Base-by-base conservation (phyloP, 2,329 filamentous ascomycete species). In the Zymoseptoria passerinii region DNA sequence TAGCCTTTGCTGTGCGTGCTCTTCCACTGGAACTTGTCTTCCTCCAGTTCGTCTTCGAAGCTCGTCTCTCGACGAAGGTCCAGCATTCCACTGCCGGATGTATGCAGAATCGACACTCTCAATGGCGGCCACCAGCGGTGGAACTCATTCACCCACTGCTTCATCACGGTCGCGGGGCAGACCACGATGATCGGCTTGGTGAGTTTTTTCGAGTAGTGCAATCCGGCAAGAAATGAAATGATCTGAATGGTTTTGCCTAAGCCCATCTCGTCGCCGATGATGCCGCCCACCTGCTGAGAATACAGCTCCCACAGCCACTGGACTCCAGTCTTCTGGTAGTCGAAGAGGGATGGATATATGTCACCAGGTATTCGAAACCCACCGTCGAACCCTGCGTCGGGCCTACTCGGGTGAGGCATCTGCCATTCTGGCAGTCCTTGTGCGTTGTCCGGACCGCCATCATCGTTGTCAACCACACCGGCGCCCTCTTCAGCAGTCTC, bases 71-170 rank as follows among this genome's bases (percentile, higher is more conserved):
- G 78, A 50, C 77, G 76, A 23, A 95, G 78, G 64, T 95, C 91
- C 55, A 96, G 77, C 92, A 99, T 97, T 18, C 94, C 95, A 71
- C 91, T 97, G 2, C 94, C 94, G 4, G 94, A 96, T 0, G 90
- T 90, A 71, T 99, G 94, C 53, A 99, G 73, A 61, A 99, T 97
- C 0, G 92, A 95, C 4, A 99, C 94, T 49, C 95, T 84, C 29
- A 99, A 78, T n/a, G 94, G 87, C n/a, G 94, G 94, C 95, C 95
- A 99, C 95, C 95, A 99, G 10, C 87, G 85, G 74, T 99, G 95
- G 67, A 99, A 97, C 70, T 99, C 94, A 63, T 95, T 95, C 10
- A 96, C 94, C 94, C 94, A 99, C 72, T 99, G 94, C 61, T 90
- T 88, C 76, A 99, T 86, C 23, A 99, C 88, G 0, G 94, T 99